Percentiles rank a stretch among this genome's conserved stretches.
Conservation (phyloP, 2,329 filamentous ascomycete genomes). For the Botrytis pseudocinerea region DNA sequence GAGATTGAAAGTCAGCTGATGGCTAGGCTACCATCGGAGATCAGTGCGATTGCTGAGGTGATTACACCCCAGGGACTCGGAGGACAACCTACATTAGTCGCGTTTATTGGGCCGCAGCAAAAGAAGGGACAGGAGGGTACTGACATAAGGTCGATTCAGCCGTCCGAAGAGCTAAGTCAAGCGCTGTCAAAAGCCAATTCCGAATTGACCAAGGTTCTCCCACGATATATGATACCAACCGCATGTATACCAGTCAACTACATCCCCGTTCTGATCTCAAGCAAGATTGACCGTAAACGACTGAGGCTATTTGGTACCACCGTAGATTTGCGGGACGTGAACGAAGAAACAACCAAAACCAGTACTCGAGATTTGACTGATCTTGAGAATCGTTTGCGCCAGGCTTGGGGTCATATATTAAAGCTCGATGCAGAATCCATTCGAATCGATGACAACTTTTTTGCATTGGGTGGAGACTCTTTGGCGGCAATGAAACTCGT, state of each 20-base stretch:
- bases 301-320: constrained; percentile 33
- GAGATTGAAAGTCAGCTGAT: constrained; percentile 49
- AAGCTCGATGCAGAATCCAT: constrained; percentile 29
- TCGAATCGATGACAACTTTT: constrained; percentile 43
- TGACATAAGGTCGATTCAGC: constrained; percentile 18
- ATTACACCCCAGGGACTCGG: constrained; percentile 37
- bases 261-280: constrained; percentile 40
- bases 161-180: constrained; percentile 3
- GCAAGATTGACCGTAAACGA: constrained; percentile 44
- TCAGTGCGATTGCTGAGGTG: constrained; percentile 41
- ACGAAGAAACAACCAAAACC: not conserved
- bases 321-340: constrained; percentile 4
- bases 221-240: constrained; percentile 42
- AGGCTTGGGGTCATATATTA: constrained; percentile 29
- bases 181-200: constrained; percentile 22
- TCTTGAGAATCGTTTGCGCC: constrained; percentile 25
- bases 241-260: constrained; percentile 39
- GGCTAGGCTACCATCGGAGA: constrained; percentile 42
- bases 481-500: constrained; percentile 48
- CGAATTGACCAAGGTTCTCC: constrained; percentile 40
- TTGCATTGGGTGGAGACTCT: constrained; percentile 43
- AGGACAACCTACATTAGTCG: constrained; percentile 37
- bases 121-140: not conserved
- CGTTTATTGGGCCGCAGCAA: constrained; percentile 11
- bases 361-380: not conserved